phyloP scores from a whole-genome alignment of 768 basidiomycete species.

The Suillus ampliporus region DNA sequence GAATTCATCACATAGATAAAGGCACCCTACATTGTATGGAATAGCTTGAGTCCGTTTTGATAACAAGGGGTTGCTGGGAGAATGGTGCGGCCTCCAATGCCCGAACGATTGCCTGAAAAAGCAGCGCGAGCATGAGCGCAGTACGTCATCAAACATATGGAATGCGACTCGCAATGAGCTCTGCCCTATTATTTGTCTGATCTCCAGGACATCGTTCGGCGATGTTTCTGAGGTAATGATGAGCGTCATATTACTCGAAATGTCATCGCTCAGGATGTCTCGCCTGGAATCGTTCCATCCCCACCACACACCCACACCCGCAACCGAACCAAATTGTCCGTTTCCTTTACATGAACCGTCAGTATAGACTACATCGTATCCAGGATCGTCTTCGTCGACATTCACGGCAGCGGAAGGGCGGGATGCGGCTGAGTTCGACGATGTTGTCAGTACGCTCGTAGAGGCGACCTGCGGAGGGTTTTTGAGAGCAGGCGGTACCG shows the following conservation, averaged over 20 bases:
- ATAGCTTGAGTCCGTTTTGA: slow-evolving; percentile 88
- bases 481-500: slow-evolving; percentile 24
- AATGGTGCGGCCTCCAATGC: slow-evolving; percentile 75
- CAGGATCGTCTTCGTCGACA: slow-evolving; percentile 29
- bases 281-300: slow-evolving; percentile 68
- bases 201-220: slow-evolving; percentile 82
- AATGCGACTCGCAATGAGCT: slow-evolving; percentile 65
- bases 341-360: slow-evolving; percentile 92
- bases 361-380: slow-evolving; percentile 68
- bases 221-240: slow-evolving; percentile 62
- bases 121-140: slow-evolving; percentile 3
- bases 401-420: slow-evolving; percentile 1
- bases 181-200: slow-evolving; percentile 90
- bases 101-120: slow-evolving; percentile 77
- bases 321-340: slow-evolving; percentile 66
- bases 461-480: background rate
- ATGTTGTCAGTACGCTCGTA: background rate
- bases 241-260: slow-evolving; percentile 9
- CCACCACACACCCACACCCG: slow-evolving; percentile 94
- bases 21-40: slow-evolving; percentile 69
- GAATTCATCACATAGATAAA: slow-evolving; percentile 7
- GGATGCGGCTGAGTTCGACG: background rate
- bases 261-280: slow-evolving; percentile 12
- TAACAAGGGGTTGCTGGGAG: slow-evolving; percentile 60
- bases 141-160: slow-evolving; percentile 4